phyloP scores from a whole-genome alignment of 2,329 filamentous ascomycete species.

The Phaeosphaeria sp. region DNA sequence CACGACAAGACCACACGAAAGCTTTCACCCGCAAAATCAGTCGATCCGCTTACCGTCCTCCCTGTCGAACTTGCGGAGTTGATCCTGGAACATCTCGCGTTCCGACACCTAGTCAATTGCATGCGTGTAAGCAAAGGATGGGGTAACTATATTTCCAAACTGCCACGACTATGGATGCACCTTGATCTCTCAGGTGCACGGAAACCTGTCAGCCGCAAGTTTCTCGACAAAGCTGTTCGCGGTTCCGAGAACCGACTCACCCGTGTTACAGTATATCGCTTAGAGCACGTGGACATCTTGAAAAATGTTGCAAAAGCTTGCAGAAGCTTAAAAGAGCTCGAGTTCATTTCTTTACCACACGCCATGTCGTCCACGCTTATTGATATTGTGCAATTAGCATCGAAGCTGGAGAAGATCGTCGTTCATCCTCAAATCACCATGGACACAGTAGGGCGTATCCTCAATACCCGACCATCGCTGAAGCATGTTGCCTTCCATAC shows the following conservation, averaged over 20 bases:
- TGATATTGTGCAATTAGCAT: conserved; percentile 33
- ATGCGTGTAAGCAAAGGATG: conserved; percentile 64
- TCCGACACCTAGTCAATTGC: conserved; percentile 59
- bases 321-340: conserved; percentile 39
- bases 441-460: conserved; percentile 36
- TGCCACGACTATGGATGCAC: conserved; percentile 58
- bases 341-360: conserved; percentile 35
- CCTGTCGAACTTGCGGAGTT: conserved; percentile 62
- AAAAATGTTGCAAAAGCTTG: conserved; percentile 49
- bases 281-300: conserved; percentile 50
- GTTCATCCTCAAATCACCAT: conserved; percentile 32
- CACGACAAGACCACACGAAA: conserved; percentile 55
- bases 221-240: conserved; percentile 53
- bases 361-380: conserved; percentile 35
- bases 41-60: conserved; percentile 61
- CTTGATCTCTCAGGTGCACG: conserved; percentile 59
- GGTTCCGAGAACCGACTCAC: conserved; percentile 47
- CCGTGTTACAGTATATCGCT: conserved; percentile 39
- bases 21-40: conserved; percentile 50
- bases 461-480: conserved; percentile 31
- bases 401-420: conserved; percentile 33
- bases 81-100: conserved; percentile 60
- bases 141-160: conserved; percentile 57
- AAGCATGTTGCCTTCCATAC: conserved; percentile 30
- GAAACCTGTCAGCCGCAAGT: conserved; percentile 50